Base-by-base conservation (phyloP, 768 basidiomycete genomes). In the button mushroom (Agaricus bisporus) region DNA sequence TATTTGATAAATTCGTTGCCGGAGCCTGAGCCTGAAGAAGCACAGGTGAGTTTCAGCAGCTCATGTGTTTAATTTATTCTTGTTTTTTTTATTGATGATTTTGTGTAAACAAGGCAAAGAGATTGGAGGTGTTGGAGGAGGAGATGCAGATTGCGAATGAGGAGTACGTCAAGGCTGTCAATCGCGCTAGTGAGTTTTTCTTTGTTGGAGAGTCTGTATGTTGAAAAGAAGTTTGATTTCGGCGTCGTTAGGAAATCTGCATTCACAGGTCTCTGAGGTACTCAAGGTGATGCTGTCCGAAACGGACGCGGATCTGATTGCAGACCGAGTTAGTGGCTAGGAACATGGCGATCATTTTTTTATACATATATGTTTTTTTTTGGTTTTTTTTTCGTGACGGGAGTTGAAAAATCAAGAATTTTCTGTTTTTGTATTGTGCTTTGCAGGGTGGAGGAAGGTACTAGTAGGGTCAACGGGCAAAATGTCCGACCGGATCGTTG, bases 1-100 rank as follows among this genome's bases (percentile, higher is more conserved):
- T 85, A 82, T 61, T 78, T 95, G 45, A 89, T 95, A 48, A 80
- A 86, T 47, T 84, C 83, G 0, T 68, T 95, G 12, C 91, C 91
- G 0, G 81, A 80, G 37, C 85, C 86, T 2, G 91, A 92, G 63
- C 76, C 83, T 2, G 88, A 90, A 62, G 86, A 88, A 63, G 76
- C 76, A 18, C 89, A 91, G 76, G 90, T 83, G 53, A 25, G 72
- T 60, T 25, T 8, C 7, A 8, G 25, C 26, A 26, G 41, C 37
- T 42, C 15, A n/a, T n/a, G n/a, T n/a, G n/a, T n/a, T n/a, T n/a
- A n/a, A n/a, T n/a, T n/a, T 37, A 37, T 10, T 35, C 26, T 25
- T 44, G 39, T 18, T 45, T 44, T 39, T 26, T 18, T 17, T 49
- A 32, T 18, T 35, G 3, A 18, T 32, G 25, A 18, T 41, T 8